Base-by-base conservation (phyloP, 2,329 filamentous ascomycete genomes). In the Cercospora berteroae region DNA sequence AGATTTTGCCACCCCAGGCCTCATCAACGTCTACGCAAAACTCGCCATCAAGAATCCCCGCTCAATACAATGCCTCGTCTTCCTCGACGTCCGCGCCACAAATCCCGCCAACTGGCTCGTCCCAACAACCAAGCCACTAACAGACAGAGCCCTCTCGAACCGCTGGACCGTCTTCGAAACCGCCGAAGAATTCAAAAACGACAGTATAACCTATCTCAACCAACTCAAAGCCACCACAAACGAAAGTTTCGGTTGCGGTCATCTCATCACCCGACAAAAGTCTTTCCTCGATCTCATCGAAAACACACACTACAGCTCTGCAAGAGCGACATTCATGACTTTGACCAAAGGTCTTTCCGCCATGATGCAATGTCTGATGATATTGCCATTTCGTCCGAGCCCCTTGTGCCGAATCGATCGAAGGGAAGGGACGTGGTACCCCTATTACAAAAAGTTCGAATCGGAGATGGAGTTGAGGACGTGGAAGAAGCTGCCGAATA, bases 21-120 rank as follows among this genome's bases (percentile, higher is more conserved):
- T 67, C n/a, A 65, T 72, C 58, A 48, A 36, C 6, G 64, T 65
- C 16, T 75, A 73, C 61, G 67, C 69, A 2, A 27, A 58, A 2
- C 55, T 73, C n/a, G 67, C 70, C 16, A 13, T 59, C 7, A 27
- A 65, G 7, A 70, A 66, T 50, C 56, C 63, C 16, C 42, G 69
- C 13, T 71, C 72, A 56, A 65, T 75, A 29, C 70, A 74, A 66
- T 76, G 74, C 52, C 62, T 76, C 13, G 50, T 75, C 18, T 62
- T 76, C 7, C 65, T 73, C 25, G 68, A 75, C 58, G 57, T 67
- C 12, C 16, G 29, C n/a, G 69, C 66, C 33, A 75, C 73, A 1
- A 73, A 75, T 36, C 66, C 39, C 23, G 61, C 69, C 5, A 64
- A 74, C 59, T 72, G 67, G 65, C 64, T 70, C 44, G 63, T 59